Percentiles rank a stretch among this genome's conserved stretches.
Evolutionary conservation across 1,284 basidiomycete species (phyloP).

Genomic region (Apiotrichum siamense): DNA sequence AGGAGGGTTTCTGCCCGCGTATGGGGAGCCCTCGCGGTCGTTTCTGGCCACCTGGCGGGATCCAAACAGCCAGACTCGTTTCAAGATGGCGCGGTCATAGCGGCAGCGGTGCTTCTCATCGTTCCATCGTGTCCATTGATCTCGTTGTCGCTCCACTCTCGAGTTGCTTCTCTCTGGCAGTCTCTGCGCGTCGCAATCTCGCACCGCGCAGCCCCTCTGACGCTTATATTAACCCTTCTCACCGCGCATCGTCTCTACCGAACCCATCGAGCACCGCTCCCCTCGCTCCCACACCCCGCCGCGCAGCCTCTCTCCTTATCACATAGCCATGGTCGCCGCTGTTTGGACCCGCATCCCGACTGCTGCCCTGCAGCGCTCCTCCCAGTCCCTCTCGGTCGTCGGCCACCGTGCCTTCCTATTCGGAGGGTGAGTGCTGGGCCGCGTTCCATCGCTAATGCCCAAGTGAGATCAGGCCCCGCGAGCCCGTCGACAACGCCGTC

Average conservation of each 20-base stretch:
- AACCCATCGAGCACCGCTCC: background rate
- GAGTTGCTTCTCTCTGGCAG: too few relatives aligned
- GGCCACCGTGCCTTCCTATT: constrained; percentile 9
- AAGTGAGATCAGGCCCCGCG: constrained; percentile 22
- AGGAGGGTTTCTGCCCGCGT: too few relatives aligned
- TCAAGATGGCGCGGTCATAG: too few relatives aligned
- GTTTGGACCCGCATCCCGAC: background rate
- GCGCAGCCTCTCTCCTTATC: background rate
- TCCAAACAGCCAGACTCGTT: too few relatives aligned
- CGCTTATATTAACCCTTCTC: background rate
- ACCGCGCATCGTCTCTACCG: too few relatives aligned
- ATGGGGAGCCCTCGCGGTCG: too few relatives aligned
- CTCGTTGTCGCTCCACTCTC: too few relatives aligned
- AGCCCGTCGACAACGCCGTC: constrained; percentile 26
- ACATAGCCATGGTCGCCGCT: background rate
- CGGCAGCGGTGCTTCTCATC: too few relatives aligned
- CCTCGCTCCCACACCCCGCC: background rate
- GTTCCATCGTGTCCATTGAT: too few relatives aligned
- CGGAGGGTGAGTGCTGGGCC: constrained; percentile 3
- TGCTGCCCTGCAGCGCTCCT: constrained; percentile 21
- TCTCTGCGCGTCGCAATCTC: too few relatives aligned
- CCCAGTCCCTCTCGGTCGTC: constrained; percentile 24
- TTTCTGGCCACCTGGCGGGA: too few relatives aligned
- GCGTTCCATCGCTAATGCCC: background rate
- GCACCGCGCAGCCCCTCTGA: too few relatives aligned